Evolutionary conservation across 768 basidiomycete genomes (phyloP).

Genomic region (Guyanaporus albipodus): DNA sequence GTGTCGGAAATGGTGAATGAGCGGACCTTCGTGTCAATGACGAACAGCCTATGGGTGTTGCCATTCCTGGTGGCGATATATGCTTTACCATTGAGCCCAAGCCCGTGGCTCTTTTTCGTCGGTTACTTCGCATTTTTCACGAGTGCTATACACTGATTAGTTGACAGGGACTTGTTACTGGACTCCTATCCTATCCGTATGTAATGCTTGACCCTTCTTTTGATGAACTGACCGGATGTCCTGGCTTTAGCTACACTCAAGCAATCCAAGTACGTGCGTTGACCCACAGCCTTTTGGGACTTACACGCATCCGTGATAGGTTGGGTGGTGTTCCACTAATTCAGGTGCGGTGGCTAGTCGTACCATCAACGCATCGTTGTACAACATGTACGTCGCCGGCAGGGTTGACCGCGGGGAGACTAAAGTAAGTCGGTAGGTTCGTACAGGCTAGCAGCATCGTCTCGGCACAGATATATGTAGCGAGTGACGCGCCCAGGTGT

Average conservation of each 20-base stretch:
- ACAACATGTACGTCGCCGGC: conserved; percentile 42
- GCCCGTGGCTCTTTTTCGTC: conserved; percentile 53
- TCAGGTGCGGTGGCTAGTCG: conserved; percentile 56
- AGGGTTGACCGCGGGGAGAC: not conserved
- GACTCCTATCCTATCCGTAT: conserved; percentile 44
- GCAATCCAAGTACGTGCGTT: conserved; percentile 39
- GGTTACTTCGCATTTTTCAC: conserved; percentile 9
- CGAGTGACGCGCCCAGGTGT: conserved; percentile 57
- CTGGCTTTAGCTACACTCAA: conserved; percentile 39
- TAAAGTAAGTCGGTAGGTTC: conserved; percentile 26
- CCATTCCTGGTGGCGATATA: conserved; percentile 59
- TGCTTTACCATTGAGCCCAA: conserved; percentile 43
- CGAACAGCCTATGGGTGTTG: conserved; percentile 55
- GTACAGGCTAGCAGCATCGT: conserved; percentile 44
- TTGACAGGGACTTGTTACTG: conserved; percentile 39
- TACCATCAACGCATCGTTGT: conserved; percentile 56
- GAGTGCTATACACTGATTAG: not conserved
- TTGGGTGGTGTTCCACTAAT: conserved; percentile 59
- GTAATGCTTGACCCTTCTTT: not conserved
- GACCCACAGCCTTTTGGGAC: not conserved
- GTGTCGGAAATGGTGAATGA: conserved; percentile 52
- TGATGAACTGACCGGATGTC: not conserved
- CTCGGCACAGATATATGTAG: conserved; percentile 53
- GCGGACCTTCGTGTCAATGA: conserved; percentile 50
- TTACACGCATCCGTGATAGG: conserved; percentile 19